Evolutionary conservation across 2,329 filamentous ascomycete species (phyloP), one percentile per base, ranked within the genome.

Genomic region (Cladosporium sphaerospermum): DNA sequence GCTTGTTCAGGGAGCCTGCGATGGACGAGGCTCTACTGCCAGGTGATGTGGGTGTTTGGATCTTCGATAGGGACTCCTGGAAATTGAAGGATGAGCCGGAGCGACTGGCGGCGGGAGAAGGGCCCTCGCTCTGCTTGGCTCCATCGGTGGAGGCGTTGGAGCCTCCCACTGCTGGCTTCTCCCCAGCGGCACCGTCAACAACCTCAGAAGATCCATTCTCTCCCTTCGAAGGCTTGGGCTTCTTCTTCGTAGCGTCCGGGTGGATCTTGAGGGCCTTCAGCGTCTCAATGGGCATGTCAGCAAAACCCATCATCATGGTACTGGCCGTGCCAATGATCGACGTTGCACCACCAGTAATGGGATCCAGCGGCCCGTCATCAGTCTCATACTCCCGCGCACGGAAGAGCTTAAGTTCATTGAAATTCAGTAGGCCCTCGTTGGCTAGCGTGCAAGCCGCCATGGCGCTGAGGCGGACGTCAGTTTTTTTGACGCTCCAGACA

Each of bases 311-410:
- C 62, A 88, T 81, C 54, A 96, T 84, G 37, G 81, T 86, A 23
- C 86, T 84, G 44, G 93, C 75, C n/a, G 91, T 92, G 5, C 87
- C 86, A n/a, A 95, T 74, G 1, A 96, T 71, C 0, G 90, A 88
- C 42, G 83, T 81, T 0, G 89, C 84, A 13, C 83, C 87, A 16
- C 88, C 89, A 11, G 86, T 84, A 19, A 95, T 80, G 0, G 89
- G 89, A 59, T 93, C 89, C 62, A 81, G 83, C 0, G 89, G 89
- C 42, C 90, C 86, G 32, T 86, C 82, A 54, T 89, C 86, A 0
- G 86, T 88, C 58, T 86, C 82, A 67, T 92, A 89, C 66, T 95
- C 88, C 55, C 72, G 67, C 8, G 78, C 62, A 28, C 80, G 56
- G 56, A 63, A 89, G 79, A 92, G 69, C 63, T 89, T 89, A 16